Base-by-base conservation (phyloP, 106 monocot genomes). In the Platanthera guangdongensis region DNA sequence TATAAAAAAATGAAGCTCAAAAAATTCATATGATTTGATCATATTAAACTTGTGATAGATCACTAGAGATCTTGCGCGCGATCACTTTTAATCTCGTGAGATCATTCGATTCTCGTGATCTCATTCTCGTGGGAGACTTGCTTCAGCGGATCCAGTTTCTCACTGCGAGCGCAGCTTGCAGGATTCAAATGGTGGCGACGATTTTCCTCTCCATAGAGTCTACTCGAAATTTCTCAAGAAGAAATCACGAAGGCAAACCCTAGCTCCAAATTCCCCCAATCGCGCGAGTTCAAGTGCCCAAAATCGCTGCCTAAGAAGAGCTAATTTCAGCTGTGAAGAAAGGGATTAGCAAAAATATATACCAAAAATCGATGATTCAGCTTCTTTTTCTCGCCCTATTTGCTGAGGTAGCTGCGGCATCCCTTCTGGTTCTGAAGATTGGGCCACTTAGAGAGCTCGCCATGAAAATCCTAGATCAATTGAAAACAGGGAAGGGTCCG, bases 381-480 rank as follows among this genome's bases (percentile, higher is more conserved):
- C 78, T 95, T 68, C 87, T 96, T 21, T 96, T 93, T 76, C 82
- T 96, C 46, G 93, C 93, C 28, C 76, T 96, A 11, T 90, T 96
- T 71, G 82, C 83, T 7, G 95, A 96, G 87, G 93, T 87, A 14
- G 88, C 83, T 25, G 93, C 86, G 81, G 93, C 95, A 22, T 77
- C 91, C 63, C 86, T 89, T n/a, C 82, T 93, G 70, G 87, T 93
- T 85, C 77, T 90, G 84, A 93, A 89, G 87, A 85, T 96, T 68
- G 93, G 95, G 52, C 95, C 95, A 25, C 79, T 93, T 75, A 85
- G 95, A 52, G 95, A 90, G 86, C 81, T 91, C 50, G 83, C 83
- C 18, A 90, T 93, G 90, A 85, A 76, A 57, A 80, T 81, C 49
- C 57, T 96, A 74, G 93, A 96, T 60, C 92, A 93, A 85, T 70